Evolutionary conservation across 2,329 filamentous ascomycete genomes (phyloP).

Genomic region (Pyricularia sp.): DNA sequence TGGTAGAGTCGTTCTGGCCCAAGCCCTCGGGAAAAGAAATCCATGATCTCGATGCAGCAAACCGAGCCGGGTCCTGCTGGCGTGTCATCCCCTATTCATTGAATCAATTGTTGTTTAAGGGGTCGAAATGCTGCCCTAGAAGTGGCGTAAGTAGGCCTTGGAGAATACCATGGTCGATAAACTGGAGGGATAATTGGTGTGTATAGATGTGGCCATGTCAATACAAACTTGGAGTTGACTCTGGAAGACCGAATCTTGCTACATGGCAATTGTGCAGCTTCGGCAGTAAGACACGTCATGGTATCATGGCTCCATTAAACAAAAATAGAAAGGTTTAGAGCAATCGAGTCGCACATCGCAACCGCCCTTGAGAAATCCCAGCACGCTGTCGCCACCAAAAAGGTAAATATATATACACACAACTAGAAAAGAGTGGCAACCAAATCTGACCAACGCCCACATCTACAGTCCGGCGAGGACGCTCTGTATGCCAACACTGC

Average conservation of each 20-base stretch:
- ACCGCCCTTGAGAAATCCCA: slow-evolving; percentile 34
- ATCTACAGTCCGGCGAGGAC: slow-evolving; percentile 14
- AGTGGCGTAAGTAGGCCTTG: no score
- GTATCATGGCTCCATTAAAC: neutral
- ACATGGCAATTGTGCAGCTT: neutral
- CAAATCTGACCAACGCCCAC: slow-evolving; percentile 6
- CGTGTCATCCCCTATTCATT: no score
- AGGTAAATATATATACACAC: neutral
- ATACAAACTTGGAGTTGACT: neutral
- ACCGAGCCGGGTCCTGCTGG: no score
- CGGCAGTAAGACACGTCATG: neutral
- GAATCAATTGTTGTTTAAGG: no score
- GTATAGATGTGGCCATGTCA: neutral
- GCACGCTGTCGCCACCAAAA: slow-evolving; percentile 3
- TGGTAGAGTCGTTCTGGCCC: no score
- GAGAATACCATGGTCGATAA: no score
- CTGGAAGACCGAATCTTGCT: neutral
- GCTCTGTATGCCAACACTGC: slow-evolving; percentile 39
- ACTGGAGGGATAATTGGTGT: neutral
- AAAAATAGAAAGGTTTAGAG: slow-evolving; percentile 8
- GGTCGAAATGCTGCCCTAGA: no score
- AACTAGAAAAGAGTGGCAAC: neutral
- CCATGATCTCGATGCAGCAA: no score
- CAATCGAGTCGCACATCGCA: neutral
- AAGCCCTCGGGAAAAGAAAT: no score